phyloP scores from a whole-genome alignment of 148 eudicot species.

The Cornus kousa region DNA sequence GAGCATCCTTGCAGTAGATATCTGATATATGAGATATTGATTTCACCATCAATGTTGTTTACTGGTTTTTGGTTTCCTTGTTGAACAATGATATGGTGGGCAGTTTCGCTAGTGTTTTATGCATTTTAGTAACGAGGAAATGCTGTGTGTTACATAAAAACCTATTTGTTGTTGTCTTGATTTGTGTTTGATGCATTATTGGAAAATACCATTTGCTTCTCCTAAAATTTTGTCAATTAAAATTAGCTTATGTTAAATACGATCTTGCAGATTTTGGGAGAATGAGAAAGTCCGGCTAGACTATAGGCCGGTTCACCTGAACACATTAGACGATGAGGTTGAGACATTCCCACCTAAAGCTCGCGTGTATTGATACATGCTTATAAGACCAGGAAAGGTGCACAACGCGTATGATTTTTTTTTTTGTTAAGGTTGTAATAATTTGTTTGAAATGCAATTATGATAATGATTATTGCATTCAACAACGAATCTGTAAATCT shows the following conservation, averaged over 20 bases:
- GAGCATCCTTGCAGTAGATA: too few relatives aligned
- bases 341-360: conserved; percentile 93
- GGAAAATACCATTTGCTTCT: neutral
- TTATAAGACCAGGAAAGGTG: neutral
- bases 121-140: neutral
- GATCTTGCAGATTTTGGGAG: conserved; percentile 71
- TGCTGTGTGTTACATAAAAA: neutral
- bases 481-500: neutral
- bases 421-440: conserved; percentile 8
- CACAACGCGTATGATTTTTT: neutral
- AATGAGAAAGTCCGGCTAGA: conserved; percentile 79
- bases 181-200: neutral
- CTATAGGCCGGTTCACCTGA: conserved; percentile 87
- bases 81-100: neutral
- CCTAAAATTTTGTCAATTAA: neutral
- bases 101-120: neutral
- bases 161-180: too few relatives aligned
- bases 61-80: neutral
- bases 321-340: conserved; percentile 81
- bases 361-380: conserved; percentile 59
- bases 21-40: neutral
- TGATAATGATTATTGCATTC: conserved; percentile 17
- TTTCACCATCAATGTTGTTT: neutral
- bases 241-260: conserved; percentile 1
- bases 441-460: conserved; percentile 4